These are phyloP conservation scores for Beauveria asiatica DNA, from an alignment of 2,329 filamentous ascomycete genomes.

Conservation along the genomic window DNA sequence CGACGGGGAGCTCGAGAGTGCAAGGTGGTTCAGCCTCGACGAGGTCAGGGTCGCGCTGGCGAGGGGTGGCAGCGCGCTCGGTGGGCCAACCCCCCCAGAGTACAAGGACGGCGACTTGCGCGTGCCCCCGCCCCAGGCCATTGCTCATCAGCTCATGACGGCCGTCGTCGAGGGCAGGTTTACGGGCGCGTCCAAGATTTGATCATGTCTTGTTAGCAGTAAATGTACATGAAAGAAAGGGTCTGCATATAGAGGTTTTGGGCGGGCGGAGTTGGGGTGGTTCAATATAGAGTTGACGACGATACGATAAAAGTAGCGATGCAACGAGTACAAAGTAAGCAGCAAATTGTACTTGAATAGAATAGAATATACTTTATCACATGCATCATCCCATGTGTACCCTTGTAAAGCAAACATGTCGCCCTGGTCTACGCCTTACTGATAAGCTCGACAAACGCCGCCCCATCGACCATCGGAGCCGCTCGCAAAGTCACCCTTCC, in stretches of 20 bases:
- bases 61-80: constrained; percentile 56
- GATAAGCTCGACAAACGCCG: constrained; percentile 14
- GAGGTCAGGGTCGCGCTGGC: constrained; percentile 69
- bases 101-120: constrained; percentile 72
- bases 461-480: constrained; percentile 34
- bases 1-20: constrained; percentile 84
- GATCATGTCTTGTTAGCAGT: constrained; percentile 11
- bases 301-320: background rate
- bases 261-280: background rate
- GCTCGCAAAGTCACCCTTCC: constrained; percentile 30
- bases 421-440: background rate
- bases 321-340: background rate
- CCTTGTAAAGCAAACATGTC: no score
- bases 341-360: background rate
- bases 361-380: background rate
- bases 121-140: constrained; percentile 77
- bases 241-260: background rate
- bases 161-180: constrained; percentile 73
- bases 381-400: background rate
- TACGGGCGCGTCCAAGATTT: constrained; percentile 45
- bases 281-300: background rate
- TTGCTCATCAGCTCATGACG: constrained; percentile 80
- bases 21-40: constrained; percentile 77
- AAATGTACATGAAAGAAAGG: background rate
- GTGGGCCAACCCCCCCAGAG: constrained; percentile 51